These are phyloP conservation scores for Xylaria grammica DNA, from an alignment of 495 filamentous ascomycete genomes.

Conservation along the genomic window DNA sequence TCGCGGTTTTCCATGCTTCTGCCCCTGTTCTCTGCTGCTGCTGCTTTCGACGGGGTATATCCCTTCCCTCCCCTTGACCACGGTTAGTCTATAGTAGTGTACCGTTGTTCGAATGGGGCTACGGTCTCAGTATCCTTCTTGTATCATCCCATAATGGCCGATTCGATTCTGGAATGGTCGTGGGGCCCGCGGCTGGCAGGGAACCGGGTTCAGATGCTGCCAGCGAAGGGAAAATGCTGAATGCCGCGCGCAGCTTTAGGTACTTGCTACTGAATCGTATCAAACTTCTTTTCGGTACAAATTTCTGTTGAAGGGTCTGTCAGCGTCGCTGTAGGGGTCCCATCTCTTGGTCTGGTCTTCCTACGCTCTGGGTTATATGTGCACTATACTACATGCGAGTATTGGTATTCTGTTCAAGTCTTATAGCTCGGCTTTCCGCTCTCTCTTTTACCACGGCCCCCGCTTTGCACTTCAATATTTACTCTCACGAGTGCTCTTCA, in stretches of 20 bases:
- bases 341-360: conserved; percentile 9
- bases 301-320: conserved; percentile 9
- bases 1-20: conserved; percentile 2
- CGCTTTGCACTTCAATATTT: conserved; percentile 17
- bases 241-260: conserved; percentile 6
- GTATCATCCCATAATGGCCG: conserved; percentile 13
- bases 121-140: neutral
- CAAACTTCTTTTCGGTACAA: conserved; percentile 6
- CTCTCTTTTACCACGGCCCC: conserved; percentile 6
- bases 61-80: conserved; percentile 3
- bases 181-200: conserved; percentile 7
- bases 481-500: conserved; percentile 3
- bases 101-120: conserved; percentile 1
- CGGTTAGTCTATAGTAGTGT: conserved; percentile 3
- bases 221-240: conserved; percentile 13
- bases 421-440: conserved; percentile 15
- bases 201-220: conserved; percentile 17
- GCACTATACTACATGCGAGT: conserved; percentile 14
- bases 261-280: conserved; percentile 4
- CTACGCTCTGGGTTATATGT: conserved; percentile 14
- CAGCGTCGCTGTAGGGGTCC: conserved; percentile 15
- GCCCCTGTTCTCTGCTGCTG: conserved; percentile 15
- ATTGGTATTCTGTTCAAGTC: conserved; percentile 15
- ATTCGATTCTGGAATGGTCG: conserved; percentile 6
- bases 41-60: conserved; percentile 5